Base-by-base conservation (phyloP, 257 asterid species). In the Penstemon eatonii region DNA sequence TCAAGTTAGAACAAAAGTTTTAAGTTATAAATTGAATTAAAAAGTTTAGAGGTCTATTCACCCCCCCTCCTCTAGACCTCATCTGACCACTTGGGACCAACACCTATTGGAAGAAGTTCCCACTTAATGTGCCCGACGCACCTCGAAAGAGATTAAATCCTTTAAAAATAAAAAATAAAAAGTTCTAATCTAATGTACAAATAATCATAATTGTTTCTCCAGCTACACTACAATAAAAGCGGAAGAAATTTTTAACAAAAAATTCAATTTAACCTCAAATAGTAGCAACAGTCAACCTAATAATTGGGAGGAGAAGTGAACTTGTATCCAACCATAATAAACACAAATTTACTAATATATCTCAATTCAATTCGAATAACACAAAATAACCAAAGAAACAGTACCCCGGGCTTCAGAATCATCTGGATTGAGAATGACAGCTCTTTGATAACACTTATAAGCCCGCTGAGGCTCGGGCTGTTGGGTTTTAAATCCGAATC, bases 381-480 rank as follows among this genome's bases (percentile, higher is more conserved):
- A 47, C 40, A 5, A 53, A 11, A 51, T 36, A 5, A 47, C n/a
- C 39, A 43, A 41, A 66, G 10, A 75, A 49, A 33, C 40, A 42
- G 41, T 78, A 87, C 95, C 83, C 97, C 99, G 4, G n/a, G 99
- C 86, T 51, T 79, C 83, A 1, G 85, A 83, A 76, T 93, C 99
- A 53, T 90, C 87, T 7, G 99, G 97, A 70, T 87, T 81, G 72
- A 93, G 96, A 45, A 80, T n/a, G 56, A 93, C 75, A 76, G 96
- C 96, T 68, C 99, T 81, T 79, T 90, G 96, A 68, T 88, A 93
- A 75, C 99, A 93, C 85, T 93, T 93, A 72, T 85, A 76, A 72
- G 97, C 97, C 66, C 99, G 90, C 68, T 85, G 92, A 57, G 85
- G 84, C 67, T 86, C 95, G 11, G 77, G 74, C 36, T n/a, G n/a